A percentile compares a stretch with the other conserved stretches of the same genome.
Evolutionary conservation across 176 grass and related monocot genomes (phyloP).

Genomic region (Cenchrus fungigraminus): DNA sequence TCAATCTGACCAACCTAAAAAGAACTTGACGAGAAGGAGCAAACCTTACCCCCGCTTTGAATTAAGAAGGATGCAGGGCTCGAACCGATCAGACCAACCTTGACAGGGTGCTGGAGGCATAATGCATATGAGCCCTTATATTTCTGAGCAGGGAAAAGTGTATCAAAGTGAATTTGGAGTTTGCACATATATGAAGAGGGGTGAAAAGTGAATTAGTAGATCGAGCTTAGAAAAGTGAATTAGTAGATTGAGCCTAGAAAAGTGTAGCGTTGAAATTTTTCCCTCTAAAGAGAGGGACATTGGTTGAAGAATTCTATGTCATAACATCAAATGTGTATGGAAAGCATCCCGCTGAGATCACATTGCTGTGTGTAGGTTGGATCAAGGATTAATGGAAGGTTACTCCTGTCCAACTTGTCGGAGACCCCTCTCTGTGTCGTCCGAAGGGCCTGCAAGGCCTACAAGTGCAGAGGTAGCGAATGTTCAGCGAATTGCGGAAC

Average conservation of each 20-base stretch:
- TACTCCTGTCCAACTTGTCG: slow-evolving; percentile 98
- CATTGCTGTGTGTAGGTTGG: slow-evolving; percentile 71
- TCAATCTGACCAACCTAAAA: neutral
- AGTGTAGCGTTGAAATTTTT: neutral
- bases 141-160: neutral
- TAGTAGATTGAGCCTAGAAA: neutral
- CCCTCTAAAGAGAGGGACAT: slow-evolving; percentile 5
- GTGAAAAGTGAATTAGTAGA: neutral
- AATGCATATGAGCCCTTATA: neutral
- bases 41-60: no score
- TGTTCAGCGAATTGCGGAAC: slow-evolving; percentile 69
- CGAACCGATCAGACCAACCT: neutral
- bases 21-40: no score
- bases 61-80: no score
- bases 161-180: neutral
- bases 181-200: neutral
- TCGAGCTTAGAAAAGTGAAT: neutral
- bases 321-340: slow-evolving; percentile 34
- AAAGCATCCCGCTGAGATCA: slow-evolving; percentile 1
- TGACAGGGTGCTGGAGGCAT: neutral
- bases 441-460: slow-evolving; percentile 59
- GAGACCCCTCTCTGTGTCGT: slow-evolving; percentile 76
- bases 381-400: slow-evolving; percentile 88
- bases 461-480: slow-evolving; percentile 42
- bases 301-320: neutral